phyloP scores from a whole-genome alignment of 116 monocot genomes.

The Iris pallida region DNA sequence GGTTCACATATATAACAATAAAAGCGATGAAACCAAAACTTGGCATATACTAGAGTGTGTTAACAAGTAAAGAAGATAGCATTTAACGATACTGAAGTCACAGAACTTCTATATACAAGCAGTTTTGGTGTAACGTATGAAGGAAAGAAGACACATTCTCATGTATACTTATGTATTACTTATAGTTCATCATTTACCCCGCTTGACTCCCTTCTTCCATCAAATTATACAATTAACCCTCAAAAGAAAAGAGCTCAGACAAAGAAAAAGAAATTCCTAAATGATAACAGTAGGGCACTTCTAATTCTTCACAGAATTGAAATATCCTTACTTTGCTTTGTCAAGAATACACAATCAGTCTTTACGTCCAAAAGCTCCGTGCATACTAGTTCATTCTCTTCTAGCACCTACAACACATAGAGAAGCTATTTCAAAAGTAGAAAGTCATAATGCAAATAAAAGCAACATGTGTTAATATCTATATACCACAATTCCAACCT shows the following conservation, averaged over 20 bases:
- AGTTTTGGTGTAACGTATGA: not conserved
- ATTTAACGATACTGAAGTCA: no score
- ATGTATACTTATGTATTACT: not conserved
- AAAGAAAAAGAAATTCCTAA: not conserved
- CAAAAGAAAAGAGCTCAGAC: not conserved
- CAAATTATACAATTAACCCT: not conserved
- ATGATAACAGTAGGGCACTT: not conserved
- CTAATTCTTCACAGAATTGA: not conserved
- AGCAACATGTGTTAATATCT: not conserved
- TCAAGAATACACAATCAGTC: constrained; percentile 60
- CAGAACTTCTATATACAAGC: no score
- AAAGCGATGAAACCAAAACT: no score
- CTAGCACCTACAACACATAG: constrained; percentile 42
- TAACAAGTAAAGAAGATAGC: no score
- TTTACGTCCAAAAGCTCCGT: constrained; percentile 52
- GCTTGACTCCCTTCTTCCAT: not conserved
- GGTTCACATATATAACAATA: no score
- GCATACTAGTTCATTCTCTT: constrained; percentile 62
- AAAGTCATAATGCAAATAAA: not conserved
- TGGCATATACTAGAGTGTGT: no score
- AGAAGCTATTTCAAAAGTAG: not conserved
- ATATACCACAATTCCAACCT: not conserved
- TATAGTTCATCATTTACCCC: not conserved
- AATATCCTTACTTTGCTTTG: constrained; percentile 54
- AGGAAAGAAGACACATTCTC: not conserved